Evolutionary conservation across 495 filamentous ascomycete genomes (phyloP).

Genomic region (Penicillium steckii): DNA sequence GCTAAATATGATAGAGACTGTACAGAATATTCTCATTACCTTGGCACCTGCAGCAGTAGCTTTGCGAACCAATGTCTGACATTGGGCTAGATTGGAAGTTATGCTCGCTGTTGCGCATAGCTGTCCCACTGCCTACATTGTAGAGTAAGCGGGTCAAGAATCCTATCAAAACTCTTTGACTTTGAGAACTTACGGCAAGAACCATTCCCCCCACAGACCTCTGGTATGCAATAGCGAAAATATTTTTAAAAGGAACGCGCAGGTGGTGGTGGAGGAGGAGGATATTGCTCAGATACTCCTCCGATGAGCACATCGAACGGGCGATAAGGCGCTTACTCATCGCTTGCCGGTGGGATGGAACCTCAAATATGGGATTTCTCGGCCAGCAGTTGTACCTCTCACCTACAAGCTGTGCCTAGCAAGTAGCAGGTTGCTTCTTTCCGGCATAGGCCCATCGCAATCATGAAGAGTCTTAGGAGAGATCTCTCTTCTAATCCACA

Average conservation of each 20-base stretch:
- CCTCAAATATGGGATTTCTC: neutral
- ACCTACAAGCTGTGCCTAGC: slow-evolving; percentile 9
- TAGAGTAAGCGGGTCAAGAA: neutral
- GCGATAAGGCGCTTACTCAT: slow-evolving; percentile 22
- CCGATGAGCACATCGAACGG: neutral
- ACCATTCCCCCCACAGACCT: slow-evolving; percentile 22
- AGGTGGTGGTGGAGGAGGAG: neutral
- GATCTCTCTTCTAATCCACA: slow-evolving; percentile 65
- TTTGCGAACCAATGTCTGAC: slow-evolving; percentile 66
- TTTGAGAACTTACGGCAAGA: slow-evolving; percentile 31
- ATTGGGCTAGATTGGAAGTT: slow-evolving; percentile 75
- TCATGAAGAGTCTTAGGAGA: slow-evolving; percentile 90
- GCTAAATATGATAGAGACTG: neutral
- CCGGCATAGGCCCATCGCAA: slow-evolving; percentile 23
- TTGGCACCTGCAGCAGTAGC: slow-evolving; percentile 75
- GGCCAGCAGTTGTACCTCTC: slow-evolving; percentile 7
- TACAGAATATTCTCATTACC: slow-evolving; percentile 38
- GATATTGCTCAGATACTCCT: neutral
- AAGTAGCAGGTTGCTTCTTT: slow-evolving; percentile 3
- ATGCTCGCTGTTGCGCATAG: slow-evolving; percentile 81
- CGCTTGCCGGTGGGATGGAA: slow-evolving; percentile 24
- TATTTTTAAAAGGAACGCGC: neutral
- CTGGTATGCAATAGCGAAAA: neutral
- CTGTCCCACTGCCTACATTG: slow-evolving; percentile 76
- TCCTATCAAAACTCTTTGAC: neutral